phyloP scores from a whole-genome alignment of 306 rosid species.

The Canavalia ensiformis region DNA sequence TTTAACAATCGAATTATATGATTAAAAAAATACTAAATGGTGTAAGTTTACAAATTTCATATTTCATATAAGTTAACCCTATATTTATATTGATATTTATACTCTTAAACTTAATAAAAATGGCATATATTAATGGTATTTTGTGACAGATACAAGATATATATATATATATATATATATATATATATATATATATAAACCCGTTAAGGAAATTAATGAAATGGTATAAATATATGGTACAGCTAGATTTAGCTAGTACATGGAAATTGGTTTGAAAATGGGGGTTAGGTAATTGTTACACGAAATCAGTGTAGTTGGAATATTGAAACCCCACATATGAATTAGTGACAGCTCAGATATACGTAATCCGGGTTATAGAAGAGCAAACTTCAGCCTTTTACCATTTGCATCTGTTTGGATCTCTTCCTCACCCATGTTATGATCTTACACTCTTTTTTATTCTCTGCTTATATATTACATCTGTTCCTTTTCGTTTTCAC shows the following conservation, averaged over 20 bases:
- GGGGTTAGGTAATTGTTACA: slow-evolving; percentile 41
- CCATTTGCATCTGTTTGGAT: neutral
- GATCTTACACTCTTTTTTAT: neutral
- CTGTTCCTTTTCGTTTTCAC: neutral
- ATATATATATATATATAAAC: no score
- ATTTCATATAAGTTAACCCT: no score
- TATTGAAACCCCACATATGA: slow-evolving; percentile 40
- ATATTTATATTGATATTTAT: no score
- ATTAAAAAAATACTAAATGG: no score
- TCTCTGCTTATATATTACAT: neutral
- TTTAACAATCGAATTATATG: no score
- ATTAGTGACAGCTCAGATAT: slow-evolving; percentile 44
- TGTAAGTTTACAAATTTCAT: no score
- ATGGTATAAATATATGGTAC: neutral
- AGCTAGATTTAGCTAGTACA: slow-evolving; percentile 11
- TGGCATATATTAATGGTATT: neutral
- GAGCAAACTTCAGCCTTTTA: slow-evolving; percentile 1
- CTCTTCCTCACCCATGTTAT: neutral
- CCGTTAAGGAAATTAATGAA: neutral
- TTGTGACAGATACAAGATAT: no score
- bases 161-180: no score
- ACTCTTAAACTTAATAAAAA: neutral
- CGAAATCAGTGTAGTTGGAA: slow-evolving; percentile 50
- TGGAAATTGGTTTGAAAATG: slow-evolving; percentile 22
- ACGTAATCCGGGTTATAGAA: slow-evolving; percentile 47